These are phyloP conservation scores for maize (Zea mays) DNA, from an alignment of 176 grass and related monocot species.

Conservation along the genomic window DNA sequence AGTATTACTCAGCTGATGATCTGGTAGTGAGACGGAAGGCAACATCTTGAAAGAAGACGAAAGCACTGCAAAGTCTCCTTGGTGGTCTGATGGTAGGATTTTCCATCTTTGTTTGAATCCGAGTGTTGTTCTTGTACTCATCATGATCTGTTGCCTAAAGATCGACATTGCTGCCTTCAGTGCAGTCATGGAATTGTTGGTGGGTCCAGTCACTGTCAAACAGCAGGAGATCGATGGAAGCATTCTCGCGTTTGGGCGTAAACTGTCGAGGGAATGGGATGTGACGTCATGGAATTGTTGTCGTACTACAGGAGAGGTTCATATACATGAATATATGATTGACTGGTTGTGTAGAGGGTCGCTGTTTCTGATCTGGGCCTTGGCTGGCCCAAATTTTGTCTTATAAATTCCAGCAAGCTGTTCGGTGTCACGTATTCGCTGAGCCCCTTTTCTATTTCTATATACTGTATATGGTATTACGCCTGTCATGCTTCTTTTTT, in stretches of 20 bases:
- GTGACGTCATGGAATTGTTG: not conserved
- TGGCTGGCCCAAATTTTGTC: slow-evolving; percentile 29
- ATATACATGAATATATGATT: not conserved
- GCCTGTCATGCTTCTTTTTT: not conserved
- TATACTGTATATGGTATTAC: not conserved
- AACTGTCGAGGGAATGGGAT: slow-evolving; percentile 17
- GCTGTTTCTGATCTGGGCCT: slow-evolving; percentile 4
- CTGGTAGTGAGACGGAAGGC: slow-evolving; percentile 56
- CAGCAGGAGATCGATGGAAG: not conserved
- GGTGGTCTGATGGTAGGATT: slow-evolving; percentile 25
- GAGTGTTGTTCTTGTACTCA: not conserved
- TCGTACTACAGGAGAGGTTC: slow-evolving; percentile 12
- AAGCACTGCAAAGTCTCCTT: not conserved
- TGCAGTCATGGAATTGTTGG: slow-evolving; percentile 32
- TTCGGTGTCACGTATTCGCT: not conserved
- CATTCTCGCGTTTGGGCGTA: slow-evolving; percentile 16
- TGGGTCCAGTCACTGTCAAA: slow-evolving; percentile 10
- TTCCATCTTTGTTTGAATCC: not conserved
- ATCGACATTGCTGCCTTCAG: slow-evolving; percentile 8
- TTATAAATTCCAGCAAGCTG: not conserved
- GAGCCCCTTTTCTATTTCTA: not conserved
- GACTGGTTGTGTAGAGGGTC: not conserved
- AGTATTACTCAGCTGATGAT: slow-evolving; percentile 98
- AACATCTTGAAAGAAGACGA: slow-evolving; percentile 48
- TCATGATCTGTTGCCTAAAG: not conserved